Evolutionary conservation across 1,284 basidiomycete genomes (phyloP).

Genomic region (Ceratobasidium sp.): DNA sequence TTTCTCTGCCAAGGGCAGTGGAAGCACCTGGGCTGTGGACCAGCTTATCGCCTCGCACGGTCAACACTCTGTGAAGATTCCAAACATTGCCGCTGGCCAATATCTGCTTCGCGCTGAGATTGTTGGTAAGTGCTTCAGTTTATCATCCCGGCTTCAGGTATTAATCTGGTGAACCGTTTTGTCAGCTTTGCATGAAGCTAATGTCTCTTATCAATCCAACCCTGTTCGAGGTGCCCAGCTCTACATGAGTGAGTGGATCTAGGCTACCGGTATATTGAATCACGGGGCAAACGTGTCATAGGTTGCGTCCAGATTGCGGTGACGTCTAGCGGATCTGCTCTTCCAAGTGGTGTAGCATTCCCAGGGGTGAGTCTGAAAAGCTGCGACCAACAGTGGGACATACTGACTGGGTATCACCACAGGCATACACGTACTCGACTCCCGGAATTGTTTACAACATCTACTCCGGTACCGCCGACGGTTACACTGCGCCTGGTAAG

Average conservation of each 20-base stretch:
- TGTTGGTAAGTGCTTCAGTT: constrained; percentile 25
- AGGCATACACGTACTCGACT: constrained; percentile 36
- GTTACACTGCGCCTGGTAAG: constrained; percentile 40
- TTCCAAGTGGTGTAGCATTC: constrained; percentile 41
- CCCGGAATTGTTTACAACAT: constrained; percentile 39
- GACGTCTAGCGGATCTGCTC: constrained; percentile 25
- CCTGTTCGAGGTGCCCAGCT: constrained; percentile 32
- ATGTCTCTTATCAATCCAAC: constrained; percentile 18
- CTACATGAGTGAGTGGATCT: constrained; percentile 31
- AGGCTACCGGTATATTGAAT: background rate
- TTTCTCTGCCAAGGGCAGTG: constrained; percentile 25
- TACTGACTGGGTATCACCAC: background rate
- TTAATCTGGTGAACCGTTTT: background rate
- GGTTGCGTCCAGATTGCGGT: constrained; percentile 42
- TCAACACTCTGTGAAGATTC: constrained; percentile 46
- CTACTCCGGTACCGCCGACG: constrained; percentile 10
- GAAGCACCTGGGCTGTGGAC: constrained; percentile 40
- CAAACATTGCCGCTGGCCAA: constrained; percentile 42
- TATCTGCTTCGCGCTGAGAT: constrained; percentile 49
- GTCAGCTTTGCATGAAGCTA: constrained; percentile 32
- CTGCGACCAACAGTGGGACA: background rate
- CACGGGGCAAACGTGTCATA: background rate
- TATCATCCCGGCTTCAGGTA: background rate
- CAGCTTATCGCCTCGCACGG: constrained; percentile 47
- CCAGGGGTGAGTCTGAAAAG: constrained; percentile 20